Evolutionary conservation across 352 stramenopile genomes (phyloP).

Genomic region (Globisporangium abappressorium): DNA sequence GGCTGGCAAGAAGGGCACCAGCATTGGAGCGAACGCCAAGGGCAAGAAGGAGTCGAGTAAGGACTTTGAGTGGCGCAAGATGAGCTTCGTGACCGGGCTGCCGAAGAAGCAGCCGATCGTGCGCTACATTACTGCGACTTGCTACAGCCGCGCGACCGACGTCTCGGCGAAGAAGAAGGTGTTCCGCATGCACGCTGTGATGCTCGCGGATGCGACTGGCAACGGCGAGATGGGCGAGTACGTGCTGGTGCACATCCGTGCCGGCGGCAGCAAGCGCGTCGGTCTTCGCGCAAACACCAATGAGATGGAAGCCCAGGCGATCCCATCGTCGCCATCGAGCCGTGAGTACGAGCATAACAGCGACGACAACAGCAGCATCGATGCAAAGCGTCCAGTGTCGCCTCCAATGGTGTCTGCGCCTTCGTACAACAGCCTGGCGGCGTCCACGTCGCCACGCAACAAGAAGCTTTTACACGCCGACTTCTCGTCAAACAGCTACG

Average conservation of each 20-base stretch:
- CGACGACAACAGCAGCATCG: background rate
- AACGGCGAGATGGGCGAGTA: constrained; percentile 48
- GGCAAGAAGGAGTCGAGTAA: constrained; percentile 55
- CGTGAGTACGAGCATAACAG: constrained; percentile 16
- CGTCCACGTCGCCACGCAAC: constrained; percentile 41
- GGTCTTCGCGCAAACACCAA: constrained; percentile 42
- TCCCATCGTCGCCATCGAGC: constrained; percentile 16
- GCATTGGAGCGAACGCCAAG: constrained; percentile 22
- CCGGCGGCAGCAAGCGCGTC: constrained; percentile 65
- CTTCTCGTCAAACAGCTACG: constrained; percentile 17
- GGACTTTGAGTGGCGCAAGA: constrained; percentile 81
- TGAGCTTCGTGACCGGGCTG: constrained; percentile 78
- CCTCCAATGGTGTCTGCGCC: constrained; percentile 31
- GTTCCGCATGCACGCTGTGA: constrained; percentile 78
- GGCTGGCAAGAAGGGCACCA: constrained; percentile 20
- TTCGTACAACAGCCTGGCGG: constrained; percentile 40
- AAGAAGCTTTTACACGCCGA: constrained; percentile 43
- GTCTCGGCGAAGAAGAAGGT: constrained; percentile 68
- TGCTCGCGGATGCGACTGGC: constrained; percentile 53
- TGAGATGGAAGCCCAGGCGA: constrained; percentile 19
- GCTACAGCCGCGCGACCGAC: constrained; percentile 59
- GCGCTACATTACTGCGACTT: constrained; percentile 76
- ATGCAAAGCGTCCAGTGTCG: constrained; percentile 29
- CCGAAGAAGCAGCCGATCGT: constrained; percentile 73
- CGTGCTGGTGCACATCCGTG: constrained; percentile 74